These are phyloP conservation scores for Posidonia oceanica DNA, from an alignment of 116 monocot genomes.

Conservation along the genomic window DNA sequence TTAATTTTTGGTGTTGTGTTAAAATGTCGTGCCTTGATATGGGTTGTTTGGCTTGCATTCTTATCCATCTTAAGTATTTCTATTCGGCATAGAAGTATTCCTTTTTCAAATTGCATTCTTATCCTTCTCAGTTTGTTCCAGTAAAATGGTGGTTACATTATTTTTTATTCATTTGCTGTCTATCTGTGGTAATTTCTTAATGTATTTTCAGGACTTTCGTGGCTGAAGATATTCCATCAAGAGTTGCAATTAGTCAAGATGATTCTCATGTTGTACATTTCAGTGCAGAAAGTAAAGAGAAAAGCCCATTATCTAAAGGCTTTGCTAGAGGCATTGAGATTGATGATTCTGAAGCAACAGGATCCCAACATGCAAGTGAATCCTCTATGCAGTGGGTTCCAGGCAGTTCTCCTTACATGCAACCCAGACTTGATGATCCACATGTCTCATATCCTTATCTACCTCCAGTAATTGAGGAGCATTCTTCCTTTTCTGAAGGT, in stretches of 20 bases:
- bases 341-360: slow-evolving; percentile 42
- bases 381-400: slow-evolving; percentile 38
- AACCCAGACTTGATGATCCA: slow-evolving; percentile 44
- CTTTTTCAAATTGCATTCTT: too few species aligned
- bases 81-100: too few species aligned
- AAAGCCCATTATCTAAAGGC: slow-evolving; percentile 46
- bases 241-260: slow-evolving; percentile 15
- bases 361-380: slow-evolving; percentile 24
- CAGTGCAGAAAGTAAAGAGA: slow-evolving; percentile 32
- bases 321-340: slow-evolving; percentile 24
- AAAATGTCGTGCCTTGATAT: too few species aligned
- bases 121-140: too few species aligned
- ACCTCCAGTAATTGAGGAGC: slow-evolving; percentile 90
- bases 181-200: background rate
- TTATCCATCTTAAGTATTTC: too few species aligned
- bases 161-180: background rate
- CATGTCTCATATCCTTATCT: slow-evolving; percentile 57
- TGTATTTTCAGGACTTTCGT: slow-evolving; percentile 26
- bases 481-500: slow-evolving; percentile 99
- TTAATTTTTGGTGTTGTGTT: too few species aligned
- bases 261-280: slow-evolving; percentile 33
- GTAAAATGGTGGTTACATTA: too few species aligned
- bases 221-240: slow-evolving; percentile 30
- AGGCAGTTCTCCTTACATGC: slow-evolving; percentile 23
- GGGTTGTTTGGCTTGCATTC: too few species aligned